phyloP scores from a whole-genome alignment of 306 rosid species.

The Hippophae gyantsensis region DNA sequence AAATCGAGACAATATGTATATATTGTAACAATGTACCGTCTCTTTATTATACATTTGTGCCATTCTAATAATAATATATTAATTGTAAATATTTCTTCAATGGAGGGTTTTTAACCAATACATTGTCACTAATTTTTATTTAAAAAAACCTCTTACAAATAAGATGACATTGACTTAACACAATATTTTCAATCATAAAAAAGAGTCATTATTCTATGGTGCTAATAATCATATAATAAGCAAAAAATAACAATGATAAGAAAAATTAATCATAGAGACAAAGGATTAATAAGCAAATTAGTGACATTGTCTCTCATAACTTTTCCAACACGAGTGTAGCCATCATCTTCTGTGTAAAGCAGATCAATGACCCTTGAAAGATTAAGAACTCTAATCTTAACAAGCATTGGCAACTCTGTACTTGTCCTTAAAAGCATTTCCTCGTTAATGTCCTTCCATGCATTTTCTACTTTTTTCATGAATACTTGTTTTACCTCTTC shows the following conservation, averaged over 20 bases:
- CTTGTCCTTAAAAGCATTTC: slow-evolving; percentile 12
- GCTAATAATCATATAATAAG: too few relatives aligned
- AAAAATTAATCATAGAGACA: neutral
- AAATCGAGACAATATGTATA: too few relatives aligned
- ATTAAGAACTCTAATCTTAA: slow-evolving; percentile 27
- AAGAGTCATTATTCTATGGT: too few relatives aligned
- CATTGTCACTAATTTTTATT: too few relatives aligned
- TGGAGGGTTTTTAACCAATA: too few relatives aligned
- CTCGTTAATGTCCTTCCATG: slow-evolving; percentile 40
- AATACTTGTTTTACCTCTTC: slow-evolving; percentile 8
- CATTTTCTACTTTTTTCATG: slow-evolving; percentile 2
- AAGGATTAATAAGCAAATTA: slow-evolving; percentile 3
- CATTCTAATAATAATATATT: too few relatives aligned
- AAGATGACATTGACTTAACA: too few relatives aligned
- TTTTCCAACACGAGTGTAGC: slow-evolving; percentile 1
- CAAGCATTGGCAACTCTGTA: slow-evolving; percentile 13
- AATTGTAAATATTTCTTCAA: too few relatives aligned
- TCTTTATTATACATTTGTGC: too few relatives aligned
- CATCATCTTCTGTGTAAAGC: slow-evolving; percentile 14
- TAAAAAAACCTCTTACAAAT: too few relatives aligned
- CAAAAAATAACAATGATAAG: neutral
- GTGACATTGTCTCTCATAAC: neutral
- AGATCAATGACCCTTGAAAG: slow-evolving; percentile 24
- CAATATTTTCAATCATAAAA: too few relatives aligned
- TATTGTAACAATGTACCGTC: too few relatives aligned